Evolutionary conservation across 179 eudicot species (phyloP), one percentile per base, ranked within the genome.

Genomic region (Camellia oleifera): DNA sequence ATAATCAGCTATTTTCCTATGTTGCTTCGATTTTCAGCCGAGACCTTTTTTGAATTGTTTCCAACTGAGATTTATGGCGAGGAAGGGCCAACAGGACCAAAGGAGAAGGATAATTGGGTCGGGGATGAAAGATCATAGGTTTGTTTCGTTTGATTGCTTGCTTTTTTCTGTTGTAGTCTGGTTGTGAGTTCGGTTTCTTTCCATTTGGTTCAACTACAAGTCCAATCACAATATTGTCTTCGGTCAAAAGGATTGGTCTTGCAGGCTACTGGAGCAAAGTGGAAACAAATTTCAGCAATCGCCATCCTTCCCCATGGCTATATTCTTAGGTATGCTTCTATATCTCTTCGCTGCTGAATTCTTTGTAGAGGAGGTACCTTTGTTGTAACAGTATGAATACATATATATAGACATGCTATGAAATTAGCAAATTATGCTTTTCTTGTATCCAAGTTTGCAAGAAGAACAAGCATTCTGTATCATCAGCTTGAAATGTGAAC

Each of bases 71-170:
- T 96, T 72, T 92, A 84, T 7, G 91, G 88, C 2, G 91, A 94
- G 88, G 95, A 89, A 83, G 98, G 99, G 58, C 97, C 99, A 0
- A 92, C 97, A 0, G 99, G 99, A 18, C 99, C 99, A 0, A 96
- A 94, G 84, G 99, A 94, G 90, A 96, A 96, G 88, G 90, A 96
- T 76, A 96, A 92, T 42, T 96, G 99, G 99, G 61, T 78, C 11
- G 97, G 96, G 68, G 99, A 94, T 82, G 99, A 96, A 80, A 86
- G 98, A 81, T 96, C 91, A 80, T 94, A 87, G 74, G 32, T 44
- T 15, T 75, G 32, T 56, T 53, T 13, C n/a, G 52, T 10, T 10
- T 13, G 12, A 56, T 10, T 56, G 14, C 60, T 56, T 50, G 72
- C 12, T 69, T 42, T 69, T 12, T 50, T 4, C 44, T 68, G 72